phyloP scores from a whole-genome alignment of 495 filamentous ascomycete species.

The Bathelium albidoporum region DNA sequence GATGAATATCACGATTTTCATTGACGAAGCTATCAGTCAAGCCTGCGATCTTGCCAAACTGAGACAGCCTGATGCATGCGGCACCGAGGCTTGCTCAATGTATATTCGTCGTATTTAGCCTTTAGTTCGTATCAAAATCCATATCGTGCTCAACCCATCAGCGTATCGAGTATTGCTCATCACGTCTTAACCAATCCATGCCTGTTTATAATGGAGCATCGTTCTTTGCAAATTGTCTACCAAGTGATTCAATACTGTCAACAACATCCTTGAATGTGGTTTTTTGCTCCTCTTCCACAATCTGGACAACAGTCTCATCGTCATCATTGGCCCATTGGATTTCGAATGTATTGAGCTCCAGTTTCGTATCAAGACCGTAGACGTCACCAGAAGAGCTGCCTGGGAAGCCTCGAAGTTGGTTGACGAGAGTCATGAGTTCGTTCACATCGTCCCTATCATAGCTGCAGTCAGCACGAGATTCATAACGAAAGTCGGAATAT shows the following conservation, averaged over 20 bases:
- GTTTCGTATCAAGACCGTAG: slow-evolving; percentile 12
- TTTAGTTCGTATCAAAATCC: background rate
- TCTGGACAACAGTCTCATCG: slow-evolving; percentile 11
- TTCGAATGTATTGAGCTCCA: slow-evolving; percentile 21
- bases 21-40: too few relatives aligned
- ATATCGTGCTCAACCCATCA: background rate
- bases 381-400: slow-evolving; percentile 14
- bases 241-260: slow-evolving; percentile 20
- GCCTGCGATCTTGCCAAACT: too few relatives aligned
- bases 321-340: slow-evolving; percentile 21
- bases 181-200: background rate
- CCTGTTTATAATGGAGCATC: slow-evolving; percentile 13
- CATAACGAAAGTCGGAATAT: background rate
- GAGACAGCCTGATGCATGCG: too few relatives aligned
- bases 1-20: too few relatives aligned
- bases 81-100: too few relatives aligned
- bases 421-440: slow-evolving; percentile 16
- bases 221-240: slow-evolving; percentile 19
- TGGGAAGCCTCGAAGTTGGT: slow-evolving; percentile 20
- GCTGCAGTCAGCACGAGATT: background rate
- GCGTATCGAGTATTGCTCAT: background rate
- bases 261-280: slow-evolving; percentile 18
- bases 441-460: slow-evolving; percentile 17
- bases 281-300: slow-evolving; percentile 20
- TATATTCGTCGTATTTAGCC: too few relatives aligned